Percentiles rank a stretch among this genome's conserved stretches.
phyloP scores from a whole-genome alignment of 2,329 filamentous ascomycete species.

The Hypoxylon sp. region DNA sequence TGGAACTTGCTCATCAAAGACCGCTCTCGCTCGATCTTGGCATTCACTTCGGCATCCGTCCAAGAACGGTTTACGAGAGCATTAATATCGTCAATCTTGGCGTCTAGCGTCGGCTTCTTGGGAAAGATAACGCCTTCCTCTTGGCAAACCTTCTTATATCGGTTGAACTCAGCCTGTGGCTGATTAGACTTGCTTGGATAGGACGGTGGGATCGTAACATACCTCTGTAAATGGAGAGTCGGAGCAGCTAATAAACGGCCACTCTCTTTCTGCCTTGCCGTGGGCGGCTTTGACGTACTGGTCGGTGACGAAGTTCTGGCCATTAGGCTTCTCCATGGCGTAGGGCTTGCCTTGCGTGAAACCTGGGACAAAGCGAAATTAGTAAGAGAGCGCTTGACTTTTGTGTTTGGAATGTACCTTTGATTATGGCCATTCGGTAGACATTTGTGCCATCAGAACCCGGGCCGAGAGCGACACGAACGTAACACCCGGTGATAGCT shows the following conservation, averaged over 20 bases:
- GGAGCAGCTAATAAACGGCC: slow-evolving; percentile 92
- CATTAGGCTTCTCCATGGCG: slow-evolving; percentile 80
- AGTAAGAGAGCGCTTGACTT: slow-evolving; percentile 36
- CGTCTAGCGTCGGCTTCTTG: slow-evolving; percentile 76
- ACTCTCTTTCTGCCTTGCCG: slow-evolving; percentile 86
- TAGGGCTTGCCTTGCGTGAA: slow-evolving; percentile 87
- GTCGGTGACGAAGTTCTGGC: slow-evolving; percentile 84
- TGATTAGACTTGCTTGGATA: slow-evolving; percentile 46
- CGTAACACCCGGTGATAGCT: slow-evolving; percentile 85
- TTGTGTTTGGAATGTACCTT: slow-evolving; percentile 68
- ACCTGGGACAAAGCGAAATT: slow-evolving; percentile 62
- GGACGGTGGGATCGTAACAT: slow-evolving; percentile 49
- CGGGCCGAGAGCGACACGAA: slow-evolving; percentile 85
- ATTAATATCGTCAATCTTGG: slow-evolving; percentile 87
- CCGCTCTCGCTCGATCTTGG: slow-evolving; percentile 80
- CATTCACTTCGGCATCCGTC: slow-evolving; percentile 85
- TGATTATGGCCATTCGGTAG: slow-evolving; percentile 91
- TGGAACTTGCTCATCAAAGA: slow-evolving; percentile 76
- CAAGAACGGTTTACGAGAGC: slow-evolving; percentile 82
- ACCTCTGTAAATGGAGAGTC: slow-evolving; percentile 88
- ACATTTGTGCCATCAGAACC: slow-evolving; percentile 80
- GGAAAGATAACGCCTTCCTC: slow-evolving; percentile 81
- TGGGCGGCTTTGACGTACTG: slow-evolving; percentile 87
- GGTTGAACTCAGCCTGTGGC: slow-evolving; percentile 79
- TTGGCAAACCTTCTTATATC: slow-evolving; percentile 81